Evolutionary conservation across 2,329 filamentous ascomycete genomes (phyloP).

Genomic region (Ramularia endophylla): DNA sequence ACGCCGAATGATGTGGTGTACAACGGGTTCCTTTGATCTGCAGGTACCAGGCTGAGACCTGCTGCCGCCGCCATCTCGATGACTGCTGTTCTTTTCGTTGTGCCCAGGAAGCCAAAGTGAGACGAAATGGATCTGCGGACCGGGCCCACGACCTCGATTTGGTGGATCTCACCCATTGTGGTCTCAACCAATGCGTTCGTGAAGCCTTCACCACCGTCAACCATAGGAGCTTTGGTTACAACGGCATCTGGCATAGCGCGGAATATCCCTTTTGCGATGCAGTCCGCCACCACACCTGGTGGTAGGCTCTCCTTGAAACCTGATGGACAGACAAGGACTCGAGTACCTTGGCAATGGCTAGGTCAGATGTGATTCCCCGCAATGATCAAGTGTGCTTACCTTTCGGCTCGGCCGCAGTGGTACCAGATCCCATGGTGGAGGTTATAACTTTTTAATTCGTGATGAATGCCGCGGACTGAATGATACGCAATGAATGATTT

Average conservation of each 20-base stretch:
- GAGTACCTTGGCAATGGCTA: conserved; percentile 21
- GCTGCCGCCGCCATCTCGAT: conserved; percentile 51
- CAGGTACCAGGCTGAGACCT: conserved; percentile 46
- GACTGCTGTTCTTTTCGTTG: conserved; percentile 38
- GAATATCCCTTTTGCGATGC: conserved; percentile 45
- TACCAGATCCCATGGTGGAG: too few relatives aligned
- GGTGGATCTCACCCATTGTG: conserved; percentile 35
- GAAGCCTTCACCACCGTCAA: conserved; percentile 51
- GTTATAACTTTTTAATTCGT: too few relatives aligned
- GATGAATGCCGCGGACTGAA: too few relatives aligned
- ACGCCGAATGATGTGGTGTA: conserved; percentile 49
- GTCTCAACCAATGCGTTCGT: conserved; percentile 41
- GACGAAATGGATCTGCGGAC: conserved; percentile 38
- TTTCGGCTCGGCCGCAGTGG: too few relatives aligned
- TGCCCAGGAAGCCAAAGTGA: conserved; percentile 42
- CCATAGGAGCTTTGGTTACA: conserved; percentile 45
- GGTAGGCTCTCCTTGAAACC: conserved; percentile 51
- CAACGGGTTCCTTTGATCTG: conserved; percentile 40
- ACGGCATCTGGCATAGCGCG: conserved; percentile 39
- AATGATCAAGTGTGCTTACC: too few relatives aligned
- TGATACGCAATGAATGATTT: too few relatives aligned
- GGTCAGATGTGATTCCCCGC: too few relatives aligned
- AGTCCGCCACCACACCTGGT: conserved; percentile 45
- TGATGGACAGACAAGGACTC: conserved; percentile 47
- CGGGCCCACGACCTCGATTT: conserved; percentile 40